Percentiles rank a stretch among this genome's conserved stretches.
These are phyloP conservation scores for Parmelia sp. DNA, from an alignment of 495 filamentous ascomycete species.

Conservation along the genomic window DNA sequence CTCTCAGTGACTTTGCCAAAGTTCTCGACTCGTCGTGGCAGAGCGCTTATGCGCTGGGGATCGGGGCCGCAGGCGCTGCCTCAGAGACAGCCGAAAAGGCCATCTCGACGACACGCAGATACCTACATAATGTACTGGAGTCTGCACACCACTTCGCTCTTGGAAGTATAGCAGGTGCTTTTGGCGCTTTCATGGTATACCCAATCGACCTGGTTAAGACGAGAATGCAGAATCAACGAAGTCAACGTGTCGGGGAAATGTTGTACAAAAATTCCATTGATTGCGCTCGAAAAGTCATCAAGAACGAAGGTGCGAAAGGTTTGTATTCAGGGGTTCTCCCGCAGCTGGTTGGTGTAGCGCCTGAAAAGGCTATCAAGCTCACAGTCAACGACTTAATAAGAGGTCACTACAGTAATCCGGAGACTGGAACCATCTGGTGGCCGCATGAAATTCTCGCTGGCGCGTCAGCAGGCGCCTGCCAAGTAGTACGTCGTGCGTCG, in stretches of 20 bases:
- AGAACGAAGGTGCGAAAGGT: conserved; percentile 82
- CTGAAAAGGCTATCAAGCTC: conserved; percentile 98
- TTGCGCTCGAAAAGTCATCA: conserved; percentile 84
- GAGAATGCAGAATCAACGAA: conserved; percentile 94
- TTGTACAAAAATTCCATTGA: conserved; percentile 96
- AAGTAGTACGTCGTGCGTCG: conserved; percentile 67
- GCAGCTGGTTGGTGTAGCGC: conserved; percentile 92
- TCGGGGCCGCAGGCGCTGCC: conserved; percentile 37
- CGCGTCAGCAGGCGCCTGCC: conserved; percentile 85
- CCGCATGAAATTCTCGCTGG: conserved; percentile 75
- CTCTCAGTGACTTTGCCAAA: conserved; percentile 80
- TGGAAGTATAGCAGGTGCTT: conserved; percentile 86
- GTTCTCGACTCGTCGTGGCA: conserved; percentile 92
- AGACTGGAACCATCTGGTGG: conserved; percentile 66
- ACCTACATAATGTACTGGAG: conserved; percentile 61
- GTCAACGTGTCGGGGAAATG: conserved; percentile 68
- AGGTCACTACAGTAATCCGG: conserved; percentile 64
- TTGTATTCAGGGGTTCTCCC: conserved; percentile 92
- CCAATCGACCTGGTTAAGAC: conserved; percentile 99
- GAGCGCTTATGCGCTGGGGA: conserved; percentile 43
- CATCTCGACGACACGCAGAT: conserved; percentile 38
- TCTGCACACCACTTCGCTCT: conserved; percentile 85
- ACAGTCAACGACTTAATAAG: conserved; percentile 94
- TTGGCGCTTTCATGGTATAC: conserved; percentile 98
- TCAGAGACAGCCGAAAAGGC: conserved; percentile 45